Conservation (phyloP, 495 filamentous ascomycete species). For the Penicillium turbatum region DNA sequence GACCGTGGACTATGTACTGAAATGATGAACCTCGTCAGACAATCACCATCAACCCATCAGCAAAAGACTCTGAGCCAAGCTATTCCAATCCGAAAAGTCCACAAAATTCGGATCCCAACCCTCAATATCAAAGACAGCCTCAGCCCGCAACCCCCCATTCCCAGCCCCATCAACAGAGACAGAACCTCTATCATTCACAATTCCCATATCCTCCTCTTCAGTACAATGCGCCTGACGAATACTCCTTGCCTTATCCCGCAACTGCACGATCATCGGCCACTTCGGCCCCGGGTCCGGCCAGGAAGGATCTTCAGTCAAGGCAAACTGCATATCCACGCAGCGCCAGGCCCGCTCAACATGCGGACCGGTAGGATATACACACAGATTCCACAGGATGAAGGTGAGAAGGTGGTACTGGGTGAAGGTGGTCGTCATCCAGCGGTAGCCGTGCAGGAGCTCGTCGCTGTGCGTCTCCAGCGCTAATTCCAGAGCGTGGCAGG, state of each 20-base stretch:
- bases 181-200: background rate
- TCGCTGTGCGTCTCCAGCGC: slow-evolving; percentile 21
- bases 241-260: slow-evolving; percentile 26
- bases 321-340: slow-evolving; percentile 18
- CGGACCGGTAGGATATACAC: slow-evolving; percentile 19
- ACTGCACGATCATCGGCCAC: slow-evolving; percentile 21
- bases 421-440: slow-evolving; percentile 28
- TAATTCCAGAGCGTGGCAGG: slow-evolving; percentile 19
- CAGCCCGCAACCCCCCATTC: background rate
- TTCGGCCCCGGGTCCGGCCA: slow-evolving; percentile 17
- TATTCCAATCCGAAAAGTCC: slow-evolving; percentile 24
- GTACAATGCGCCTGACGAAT: slow-evolving; percentile 14
- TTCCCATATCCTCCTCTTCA: background rate
- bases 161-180: background rate
- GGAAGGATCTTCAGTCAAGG: slow-evolving; percentile 15
- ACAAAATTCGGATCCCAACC: slow-evolving; percentile 20
- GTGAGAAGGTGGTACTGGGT: slow-evolving; percentile 31
- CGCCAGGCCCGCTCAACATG: slow-evolving; percentile 21
- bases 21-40: background rate
- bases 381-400: slow-evolving; percentile 32
- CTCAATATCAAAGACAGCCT: slow-evolving; percentile 14
- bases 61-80: slow-evolving; percentile 17
- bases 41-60: background rate
- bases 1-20: no score
- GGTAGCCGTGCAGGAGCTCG: slow-evolving; percentile 26